Evolutionary conservation across 2,329 filamentous ascomycete genomes (phyloP).

Genomic region (Delphinella strobiligena): DNA sequence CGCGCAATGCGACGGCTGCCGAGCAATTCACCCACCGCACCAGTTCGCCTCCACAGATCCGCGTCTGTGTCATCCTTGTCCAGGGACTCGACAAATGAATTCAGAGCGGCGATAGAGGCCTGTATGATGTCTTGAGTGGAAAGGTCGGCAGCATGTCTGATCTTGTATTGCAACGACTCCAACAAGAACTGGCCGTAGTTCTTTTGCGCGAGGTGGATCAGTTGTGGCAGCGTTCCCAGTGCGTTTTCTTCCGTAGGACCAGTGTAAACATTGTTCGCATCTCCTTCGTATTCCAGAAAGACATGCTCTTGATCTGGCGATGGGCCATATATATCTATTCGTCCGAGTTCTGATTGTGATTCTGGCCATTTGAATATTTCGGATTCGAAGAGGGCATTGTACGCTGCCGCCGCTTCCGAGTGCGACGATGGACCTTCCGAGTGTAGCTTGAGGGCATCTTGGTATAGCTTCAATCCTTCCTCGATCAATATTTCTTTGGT

Average conservation of each 20-base stretch:
- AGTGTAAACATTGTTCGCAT: constrained; percentile 19
- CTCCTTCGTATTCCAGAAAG: constrained; percentile 13
- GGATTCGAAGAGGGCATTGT: constrained; percentile 73
- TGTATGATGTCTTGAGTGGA: constrained; percentile 16
- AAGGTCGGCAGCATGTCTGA: constrained; percentile 12
- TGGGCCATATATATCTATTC: constrained; percentile 45
- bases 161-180: constrained; percentile 52
- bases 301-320: constrained; percentile 27
- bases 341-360: constrained; percentile 70
- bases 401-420: constrained; percentile 65
- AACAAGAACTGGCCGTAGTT: constrained; percentile 87
- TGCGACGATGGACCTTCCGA: constrained; percentile 71
- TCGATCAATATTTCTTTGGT: constrained; percentile 96
- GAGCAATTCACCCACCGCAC: constrained; percentile 44
- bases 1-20: constrained; percentile 47
- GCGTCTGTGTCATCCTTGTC: constrained; percentile 54
- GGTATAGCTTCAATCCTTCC: constrained; percentile 89
- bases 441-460: constrained; percentile 80
- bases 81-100: constrained; percentile 48
- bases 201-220: constrained; percentile 87
- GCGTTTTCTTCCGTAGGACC: constrained; percentile 47
- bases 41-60: constrained; percentile 51
- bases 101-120: constrained; percentile 32
- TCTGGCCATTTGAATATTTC: constrained; percentile 92
- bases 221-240: constrained; percentile 73